phyloP scores from a whole-genome alignment of 768 basidiomycete genomes.

The Piloderma croceum region DNA sequence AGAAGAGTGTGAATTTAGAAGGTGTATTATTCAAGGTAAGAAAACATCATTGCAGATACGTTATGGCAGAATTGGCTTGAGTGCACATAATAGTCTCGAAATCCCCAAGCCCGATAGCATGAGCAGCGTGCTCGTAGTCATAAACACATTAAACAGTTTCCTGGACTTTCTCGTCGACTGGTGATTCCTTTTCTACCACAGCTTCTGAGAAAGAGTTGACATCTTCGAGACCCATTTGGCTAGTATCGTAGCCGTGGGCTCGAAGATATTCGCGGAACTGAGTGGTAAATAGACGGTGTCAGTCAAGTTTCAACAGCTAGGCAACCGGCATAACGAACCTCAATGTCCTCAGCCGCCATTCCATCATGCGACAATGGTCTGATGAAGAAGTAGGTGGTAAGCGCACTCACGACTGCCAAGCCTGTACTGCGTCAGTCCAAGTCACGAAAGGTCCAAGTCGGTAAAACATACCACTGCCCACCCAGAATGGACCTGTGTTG shows the following conservation, averaged over 20 bases:
- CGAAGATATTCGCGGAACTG: conserved; percentile 83
- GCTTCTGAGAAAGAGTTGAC: conserved; percentile 23
- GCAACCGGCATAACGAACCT: conserved; percentile 34
- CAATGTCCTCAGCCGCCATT: conserved; percentile 70
- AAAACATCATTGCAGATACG: no score
- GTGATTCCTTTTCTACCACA: conserved; percentile 6
- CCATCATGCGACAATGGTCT: conserved; percentile 70
- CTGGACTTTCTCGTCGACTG: conserved; percentile 2
- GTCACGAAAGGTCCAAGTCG: not conserved
- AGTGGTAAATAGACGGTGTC: not conserved
- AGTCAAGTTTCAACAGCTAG: not conserved
- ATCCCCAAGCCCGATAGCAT: no score
- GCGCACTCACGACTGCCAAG: conserved; percentile 73
- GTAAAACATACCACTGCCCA: conserved; percentile 56
- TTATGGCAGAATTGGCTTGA: no score
- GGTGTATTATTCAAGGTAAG: no score
- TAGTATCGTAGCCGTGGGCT: conserved; percentile 72
- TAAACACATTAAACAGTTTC: conserved; percentile 4
- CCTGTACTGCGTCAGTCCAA: conserved; percentile 25
- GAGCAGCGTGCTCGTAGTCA: no score
- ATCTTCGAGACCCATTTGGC: conserved; percentile 55
- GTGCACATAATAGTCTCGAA: no score
- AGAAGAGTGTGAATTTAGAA: no score
- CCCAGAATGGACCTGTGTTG: conserved; percentile 85
- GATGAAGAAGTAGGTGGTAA: conserved; percentile 68